Conservation (phyloP, 208 protist species). For the Trichomonas tenax region DNA sequence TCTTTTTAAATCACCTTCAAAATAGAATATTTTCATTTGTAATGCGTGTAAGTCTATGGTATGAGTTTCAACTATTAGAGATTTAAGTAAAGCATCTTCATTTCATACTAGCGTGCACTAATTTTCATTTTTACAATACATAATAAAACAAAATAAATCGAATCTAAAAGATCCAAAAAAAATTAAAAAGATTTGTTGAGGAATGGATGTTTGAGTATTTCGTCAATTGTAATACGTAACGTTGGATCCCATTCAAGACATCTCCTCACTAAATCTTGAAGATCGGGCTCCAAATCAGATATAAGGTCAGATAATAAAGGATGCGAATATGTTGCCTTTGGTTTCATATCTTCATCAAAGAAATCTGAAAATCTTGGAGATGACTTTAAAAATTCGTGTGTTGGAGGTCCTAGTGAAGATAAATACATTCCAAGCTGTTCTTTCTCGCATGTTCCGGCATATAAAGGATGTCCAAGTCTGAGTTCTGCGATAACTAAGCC, state of each 20-base stretch:
- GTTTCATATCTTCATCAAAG: neutral
- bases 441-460: conserved; percentile 22
- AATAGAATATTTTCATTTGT: too few species aligned
- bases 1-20: too few species aligned
- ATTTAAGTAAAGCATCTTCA: too few species aligned
- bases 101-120: too few species aligned
- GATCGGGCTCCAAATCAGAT: neutral
- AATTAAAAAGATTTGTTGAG: neutral
- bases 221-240: neutral
- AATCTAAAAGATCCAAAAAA: neutral
- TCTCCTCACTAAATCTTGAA: neutral
- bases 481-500: conserved; percentile 93
- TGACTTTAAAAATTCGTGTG: neutral
- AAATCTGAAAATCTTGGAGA: neutral
- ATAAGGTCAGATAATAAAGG: neutral
- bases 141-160: too few species aligned
- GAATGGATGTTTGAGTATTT: neutral
- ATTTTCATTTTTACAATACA: neutral
- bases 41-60: too few species aligned
- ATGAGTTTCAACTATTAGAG: too few species aligned
- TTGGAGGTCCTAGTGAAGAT: conserved; percentile 26
- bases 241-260: neutral
- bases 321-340: neutral
- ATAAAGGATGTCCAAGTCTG: conserved; percentile 61
- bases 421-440: conserved; percentile 30